These are phyloP conservation scores for Lichina pygmaea DNA, from an alignment of 495 filamentous ascomycete genomes.

Conservation along the genomic window DNA sequence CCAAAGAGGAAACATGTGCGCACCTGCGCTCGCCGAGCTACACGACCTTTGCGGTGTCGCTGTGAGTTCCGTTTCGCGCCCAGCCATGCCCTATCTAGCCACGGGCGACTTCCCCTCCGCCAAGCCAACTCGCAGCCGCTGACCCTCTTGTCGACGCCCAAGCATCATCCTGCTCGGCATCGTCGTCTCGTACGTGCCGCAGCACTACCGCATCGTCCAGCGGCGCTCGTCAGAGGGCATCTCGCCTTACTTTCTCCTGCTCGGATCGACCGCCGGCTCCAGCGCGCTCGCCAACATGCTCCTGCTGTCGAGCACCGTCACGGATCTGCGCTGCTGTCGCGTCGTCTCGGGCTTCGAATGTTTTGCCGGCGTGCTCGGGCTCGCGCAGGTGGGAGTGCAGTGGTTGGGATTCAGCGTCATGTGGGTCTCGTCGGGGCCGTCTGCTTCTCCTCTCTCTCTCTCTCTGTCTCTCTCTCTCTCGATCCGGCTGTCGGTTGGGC, in stretches of 20 bases:
- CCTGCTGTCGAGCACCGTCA: conserved; percentile 45
- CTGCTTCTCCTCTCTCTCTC: background rate
- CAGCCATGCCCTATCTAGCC: background rate
- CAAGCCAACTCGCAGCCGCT: background rate
- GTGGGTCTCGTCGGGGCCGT: conserved; percentile 20
- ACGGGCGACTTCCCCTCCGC: background rate
- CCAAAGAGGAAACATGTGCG: background rate
- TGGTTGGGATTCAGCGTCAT: conserved; percentile 81
- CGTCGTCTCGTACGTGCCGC: conserved; percentile 77
- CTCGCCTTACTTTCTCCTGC: conserved; percentile 75
- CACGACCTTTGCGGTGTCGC: conserved; percentile 2
- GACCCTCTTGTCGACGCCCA: background rate
- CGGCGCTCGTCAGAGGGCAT: conserved; percentile 84
- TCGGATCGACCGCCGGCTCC: conserved; percentile 70
- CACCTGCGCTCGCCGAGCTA: conserved; percentile 1
- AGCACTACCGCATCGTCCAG: conserved; percentile 72
- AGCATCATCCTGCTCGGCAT: conserved; percentile 79
- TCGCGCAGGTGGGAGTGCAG: conserved; percentile 70
- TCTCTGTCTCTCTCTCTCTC: no score
- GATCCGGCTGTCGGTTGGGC: no score
- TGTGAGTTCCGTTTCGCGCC: background rate
- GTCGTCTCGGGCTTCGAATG: conserved; percentile 60
- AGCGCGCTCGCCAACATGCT: conserved; percentile 80
- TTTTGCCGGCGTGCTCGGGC: conserved; percentile 57
- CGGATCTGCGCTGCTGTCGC: conserved; percentile 62